A percentile compares a stretch with the other conserved stretches of the same genome.
Evolutionary conservation across 257 asterid species (phyloP).

Genomic region (Lantana camara): DNA sequence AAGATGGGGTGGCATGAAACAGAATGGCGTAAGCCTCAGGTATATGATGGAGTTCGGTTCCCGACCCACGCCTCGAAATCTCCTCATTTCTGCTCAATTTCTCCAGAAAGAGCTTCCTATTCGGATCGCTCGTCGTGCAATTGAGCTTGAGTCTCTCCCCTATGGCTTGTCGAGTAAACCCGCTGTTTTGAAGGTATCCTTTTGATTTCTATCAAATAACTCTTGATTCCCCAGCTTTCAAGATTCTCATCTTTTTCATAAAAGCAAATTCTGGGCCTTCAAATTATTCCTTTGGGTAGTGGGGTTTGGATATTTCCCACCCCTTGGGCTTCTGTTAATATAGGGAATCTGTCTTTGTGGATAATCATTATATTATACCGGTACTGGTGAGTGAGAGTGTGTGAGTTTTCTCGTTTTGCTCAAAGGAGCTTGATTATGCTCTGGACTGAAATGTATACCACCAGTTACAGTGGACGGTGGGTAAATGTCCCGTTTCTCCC

Average conservation of each 20-base stretch:
- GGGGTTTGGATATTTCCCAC: too few species aligned
- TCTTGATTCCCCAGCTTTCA: not conserved
- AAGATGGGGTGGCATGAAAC: constrained; percentile 82
- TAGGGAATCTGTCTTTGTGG: too few species aligned
- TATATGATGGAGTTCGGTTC: constrained; percentile 96
- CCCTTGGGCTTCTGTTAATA: too few species aligned
- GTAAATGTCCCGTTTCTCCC: too few species aligned
- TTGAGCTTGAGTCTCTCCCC: constrained; percentile 84
- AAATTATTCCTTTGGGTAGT: too few species aligned
- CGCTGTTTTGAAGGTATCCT: constrained; percentile 68
- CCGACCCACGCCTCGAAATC: constrained; percentile 65
- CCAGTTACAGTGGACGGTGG: not conserved
- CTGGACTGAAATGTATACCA: not conserved
- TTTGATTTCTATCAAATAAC: not conserved
- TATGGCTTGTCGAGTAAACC: constrained; percentile 76
- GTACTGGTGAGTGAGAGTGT: not conserved
- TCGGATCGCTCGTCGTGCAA: constrained; percentile 87
- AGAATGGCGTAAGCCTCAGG: constrained; percentile 82
- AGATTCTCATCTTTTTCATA: not conserved
- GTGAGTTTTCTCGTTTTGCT: not conserved
- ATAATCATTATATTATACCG: too few species aligned
- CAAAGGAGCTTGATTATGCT: not conserved
- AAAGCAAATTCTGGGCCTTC: too few species aligned
- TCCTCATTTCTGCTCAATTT: constrained; percentile 81
- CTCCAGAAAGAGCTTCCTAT: constrained; percentile 89